Percentiles rank a stretch among this genome's conserved stretches.
Evolutionary conservation across 805 yeast genomes (phyloP).

Genomic region (Jamesozyma piceae): DNA sequence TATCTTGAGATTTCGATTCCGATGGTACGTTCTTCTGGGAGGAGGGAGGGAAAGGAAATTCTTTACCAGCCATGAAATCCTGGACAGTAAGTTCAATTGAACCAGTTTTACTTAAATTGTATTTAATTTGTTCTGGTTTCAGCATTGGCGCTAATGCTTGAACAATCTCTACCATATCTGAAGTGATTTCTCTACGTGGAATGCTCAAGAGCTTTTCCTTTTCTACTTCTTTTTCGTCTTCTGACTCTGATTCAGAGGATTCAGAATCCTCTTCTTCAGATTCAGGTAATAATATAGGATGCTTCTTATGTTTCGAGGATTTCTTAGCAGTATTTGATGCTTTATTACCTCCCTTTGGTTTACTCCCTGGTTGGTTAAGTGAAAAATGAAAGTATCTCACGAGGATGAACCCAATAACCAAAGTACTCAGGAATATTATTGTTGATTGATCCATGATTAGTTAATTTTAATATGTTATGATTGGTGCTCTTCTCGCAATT

Average conservation of each 20-base stretch:
- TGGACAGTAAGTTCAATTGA: slow-evolving; percentile 76
- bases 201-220: slow-evolving; percentile 1
- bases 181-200: slow-evolving; percentile 43
- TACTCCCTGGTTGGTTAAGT: not conserved
- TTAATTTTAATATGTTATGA: no score
- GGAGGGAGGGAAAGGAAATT: slow-evolving; percentile 43
- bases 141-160: slow-evolving; percentile 72
- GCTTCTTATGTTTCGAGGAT: not conserved
- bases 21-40: not conserved
- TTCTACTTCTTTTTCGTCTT: not conserved
- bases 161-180: slow-evolving; percentile 77
- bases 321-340: not conserved
- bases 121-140: slow-evolving; percentile 58
- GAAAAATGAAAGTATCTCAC: slow-evolving; percentile 44
- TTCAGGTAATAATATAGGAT: not conserved
- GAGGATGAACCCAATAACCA: slow-evolving; percentile 44
- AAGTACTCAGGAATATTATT: slow-evolving; percentile 3
- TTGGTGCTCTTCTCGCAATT: no score
- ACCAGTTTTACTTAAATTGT: slow-evolving; percentile 67
- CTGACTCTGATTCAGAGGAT: slow-evolving; percentile 1
- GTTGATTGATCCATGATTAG: slow-evolving; percentile 6
- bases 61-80: slow-evolving; percentile 48
- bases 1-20: slow-evolving; percentile 22
- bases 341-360: not conserved
- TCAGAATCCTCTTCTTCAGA: slow-evolving; percentile 1